Base-by-base conservation (phyloP, 2,329 filamentous ascomycete genomes). In the Trichoderma sp. region DNA sequence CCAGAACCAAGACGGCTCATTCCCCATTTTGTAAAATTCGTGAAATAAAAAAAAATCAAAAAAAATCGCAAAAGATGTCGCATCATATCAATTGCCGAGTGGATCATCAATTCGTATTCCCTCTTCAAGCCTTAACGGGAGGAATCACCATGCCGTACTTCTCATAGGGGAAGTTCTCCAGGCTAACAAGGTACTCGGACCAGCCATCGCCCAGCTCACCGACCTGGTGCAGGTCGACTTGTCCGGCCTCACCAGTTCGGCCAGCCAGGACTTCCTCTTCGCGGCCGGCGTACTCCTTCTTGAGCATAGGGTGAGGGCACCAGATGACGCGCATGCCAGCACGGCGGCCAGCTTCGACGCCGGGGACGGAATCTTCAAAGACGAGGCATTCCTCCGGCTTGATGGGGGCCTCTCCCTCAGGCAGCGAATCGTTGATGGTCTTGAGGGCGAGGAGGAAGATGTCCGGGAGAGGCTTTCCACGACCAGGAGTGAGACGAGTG, bases 271-370 rank as follows among this genome's bases (percentile, higher is more conserved):
- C 93, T 79, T 94, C 89, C 12, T 87, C 87, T 83, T 97, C 94
- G 57, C 91, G 87, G 1, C 92, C 94, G 53, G 85, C 84, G 77
- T 93, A 97, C 80, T 95, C 93, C 67, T 89, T 85, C 82, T 92
- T 86, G 67, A 99, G 83, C 78, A 89, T 93, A 1, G 90, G 89
- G 82, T 98, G 94, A 28, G 96, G 96, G 76, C 90, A 92, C 96
- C 96, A 99, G 1, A 97, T 86, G 14, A 97, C 94, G 75, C 95
- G 90, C 95, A 98, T 98, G 0, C 95, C 95, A 0, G 96, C 96
- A 75, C 96, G 89, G 68, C 96, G 86, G 5, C 94, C 96, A 2
- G 94, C 90, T 83, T 99, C 96, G 3, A 98, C 94, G 4, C 96
- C 96, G 0, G 94, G 93, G 1, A 98, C 95, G 60, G 92, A 93